Base-by-base conservation (phyloP, 352 stramenopile genomes). In the Phytopythium chamaehyphon region DNA sequence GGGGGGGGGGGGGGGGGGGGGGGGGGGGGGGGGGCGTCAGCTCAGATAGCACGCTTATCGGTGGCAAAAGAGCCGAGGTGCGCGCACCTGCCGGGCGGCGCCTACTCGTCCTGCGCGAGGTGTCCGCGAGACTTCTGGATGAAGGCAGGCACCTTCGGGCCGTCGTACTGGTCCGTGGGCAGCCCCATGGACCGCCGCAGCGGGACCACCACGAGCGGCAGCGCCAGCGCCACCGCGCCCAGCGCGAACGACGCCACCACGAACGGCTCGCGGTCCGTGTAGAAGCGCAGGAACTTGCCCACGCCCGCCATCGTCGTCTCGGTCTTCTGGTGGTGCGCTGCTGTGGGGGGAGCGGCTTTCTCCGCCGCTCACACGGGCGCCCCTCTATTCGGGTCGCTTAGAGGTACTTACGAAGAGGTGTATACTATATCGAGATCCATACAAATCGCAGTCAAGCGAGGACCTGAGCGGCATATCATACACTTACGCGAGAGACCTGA, bases 161-260 rank as follows among this genome's bases (percentile, higher is more conserved):
- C 85, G 65, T 95, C 85, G 73, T 95, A 95, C 64, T 95, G 85
- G 65, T 95, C 83, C 44, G 85, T 95, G 11, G 85, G 85, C 45
- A 92, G 71, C 5, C 85, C 85, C 61, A 95, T 73, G 42, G 78
- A 92, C 61, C 85, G 85, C 57, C 85, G 83, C 43, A 95, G 51
- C 6, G 85, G 85, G 50, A 95, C 85, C 50, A 95, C 76, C 38
- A 89, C 76, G 11, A 93, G 58, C 44, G 85, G 85, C 22, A 93
- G 57, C 39, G 64, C 57, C 23, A 95, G 39, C 24, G 79, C 79
- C 26, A 93, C 73, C 19, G 74, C 57, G 33, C 83, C 85, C 54
- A 95, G 84, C 50, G 77, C 77, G 58, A 73, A 86, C 23, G 83
- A 93, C 53, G 84, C n/a, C 52, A 93, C 83, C 40, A 95, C 85